A percentile compares a stretch with the other conserved stretches of the same genome.
Evolutionary conservation across 441 rosid species (phyloP).

Genomic region (Adansonia grandidieri): DNA sequence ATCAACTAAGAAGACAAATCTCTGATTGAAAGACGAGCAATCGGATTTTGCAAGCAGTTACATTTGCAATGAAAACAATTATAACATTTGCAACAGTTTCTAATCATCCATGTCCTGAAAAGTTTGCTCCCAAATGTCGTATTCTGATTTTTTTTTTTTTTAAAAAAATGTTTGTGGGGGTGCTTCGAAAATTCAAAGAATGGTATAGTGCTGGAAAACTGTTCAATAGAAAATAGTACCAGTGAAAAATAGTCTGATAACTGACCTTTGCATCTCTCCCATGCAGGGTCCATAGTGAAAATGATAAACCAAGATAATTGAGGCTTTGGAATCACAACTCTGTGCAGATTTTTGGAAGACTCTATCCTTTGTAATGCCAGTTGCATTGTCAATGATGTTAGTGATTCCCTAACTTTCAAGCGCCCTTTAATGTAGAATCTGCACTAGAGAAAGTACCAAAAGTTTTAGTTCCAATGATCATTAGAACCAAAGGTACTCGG

Average conservation of each 20-base stretch:
- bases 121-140: no score
- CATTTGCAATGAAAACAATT: no score
- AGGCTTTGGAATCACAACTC: slow-evolving; percentile 78
- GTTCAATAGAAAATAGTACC: neutral
- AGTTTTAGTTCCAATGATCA: neutral
- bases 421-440: slow-evolving; percentile 83
- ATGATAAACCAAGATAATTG: slow-evolving; percentile 56
- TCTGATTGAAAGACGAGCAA: no score
- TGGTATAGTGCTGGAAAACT: neutral
- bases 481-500: neutral
- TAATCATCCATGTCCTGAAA: no score
- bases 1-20: no score
- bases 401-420: slow-evolving; percentile 60
- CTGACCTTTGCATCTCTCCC: slow-evolving; percentile 66
- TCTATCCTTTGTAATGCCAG: slow-evolving; percentile 66
- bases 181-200: neutral
- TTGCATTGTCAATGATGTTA: slow-evolving; percentile 58
- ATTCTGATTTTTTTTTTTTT: no score
- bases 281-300: neutral
- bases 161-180: neutral
- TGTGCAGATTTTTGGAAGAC: slow-evolving; percentile 80
- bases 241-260: neutral
- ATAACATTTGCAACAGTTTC: no score
- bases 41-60: no score
- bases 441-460: slow-evolving; percentile 19